A percentile compares a stretch with the other conserved stretches of the same genome.
These are phyloP conservation scores for Obba rivulosa DNA, from an alignment of 768 basidiomycete species.

Conservation along the genomic window DNA sequence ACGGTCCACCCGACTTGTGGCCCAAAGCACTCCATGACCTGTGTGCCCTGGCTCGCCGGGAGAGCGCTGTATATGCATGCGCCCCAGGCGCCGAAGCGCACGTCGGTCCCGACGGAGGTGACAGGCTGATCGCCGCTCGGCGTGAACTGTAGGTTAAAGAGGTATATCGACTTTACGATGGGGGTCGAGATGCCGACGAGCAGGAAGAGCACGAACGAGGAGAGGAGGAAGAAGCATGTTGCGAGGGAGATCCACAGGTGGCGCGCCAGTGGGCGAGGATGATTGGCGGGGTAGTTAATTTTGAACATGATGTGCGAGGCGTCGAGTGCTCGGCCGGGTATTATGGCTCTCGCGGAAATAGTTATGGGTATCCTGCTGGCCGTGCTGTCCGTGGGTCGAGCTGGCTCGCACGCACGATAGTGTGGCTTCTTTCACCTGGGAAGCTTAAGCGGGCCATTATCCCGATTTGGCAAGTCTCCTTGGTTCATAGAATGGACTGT, in stretches of 20 bases:
- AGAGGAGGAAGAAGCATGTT: slow-evolving; percentile 46
- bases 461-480: no score
- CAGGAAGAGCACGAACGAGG: slow-evolving; percentile 67
- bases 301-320: no score
- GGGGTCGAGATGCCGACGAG: slow-evolving; percentile 72
- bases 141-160: slow-evolving; percentile 42
- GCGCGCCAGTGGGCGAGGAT: slow-evolving; percentile 16
- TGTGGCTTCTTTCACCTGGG: no score
- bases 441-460: no score
- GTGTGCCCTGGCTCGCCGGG: slow-evolving; percentile 17
- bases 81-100: slow-evolving; percentile 82
- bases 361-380: no score
- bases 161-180: slow-evolving; percentile 65
- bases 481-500: no score
- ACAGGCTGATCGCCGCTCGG: slow-evolving; percentile 28
- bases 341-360: no score
- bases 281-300: not conserved
- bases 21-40: slow-evolving; percentile 46
- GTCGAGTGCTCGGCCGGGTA: no score
- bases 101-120: slow-evolving; percentile 50
- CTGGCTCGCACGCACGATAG: no score
- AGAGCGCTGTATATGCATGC: slow-evolving; percentile 51
- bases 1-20: slow-evolving; percentile 69
- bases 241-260: slow-evolving; percentile 44
- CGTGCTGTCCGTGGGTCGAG: no score